Base-by-base conservation (phyloP, 306 rosid genomes). In the Senna tora region DNA sequence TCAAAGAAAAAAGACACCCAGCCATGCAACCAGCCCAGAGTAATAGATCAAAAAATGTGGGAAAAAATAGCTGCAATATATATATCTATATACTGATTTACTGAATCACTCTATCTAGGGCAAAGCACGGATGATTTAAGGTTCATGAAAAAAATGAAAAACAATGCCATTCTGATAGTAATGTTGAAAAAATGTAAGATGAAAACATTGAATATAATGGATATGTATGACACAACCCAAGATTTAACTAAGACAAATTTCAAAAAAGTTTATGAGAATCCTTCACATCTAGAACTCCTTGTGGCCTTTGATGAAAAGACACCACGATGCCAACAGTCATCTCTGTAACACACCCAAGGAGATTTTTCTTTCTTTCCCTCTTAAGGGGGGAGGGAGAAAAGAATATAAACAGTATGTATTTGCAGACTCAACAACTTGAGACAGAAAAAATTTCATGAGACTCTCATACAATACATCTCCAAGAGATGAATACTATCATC, bases 401-500 rank as follows among this genome's bases (percentile, higher is more conserved):
- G n/a, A n/a, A 52, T 2, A 1, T 19, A 41, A 53, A 65, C 15
- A 6, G 7, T 13, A 52, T 13, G 14, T 47, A 36, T 8, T 53
- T 52, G 63, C 30, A 14, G 1, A 50, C 11, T 51, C 30, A 25
- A 33, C 33, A 50, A 51, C 21, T 54, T 28, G 52, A 28, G 71
- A 53, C 64, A 25, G 33, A 43, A 42, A 14, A 28, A 52, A 16
- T 52, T 64, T 36, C 16, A 15, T 5, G 28, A 52, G 13, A 53
- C 13, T 49, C 51, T 47, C 21, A n/a, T n/a, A 25, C 12, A 42
- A 41, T 15, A 33, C 12, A 42, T 32, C 66, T 19, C 22, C 1
- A 4, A 15, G n/a, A 34, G 65, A 42, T 42, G 46, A 74, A 41
- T 55, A 65, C 19, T 39, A 41, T 41, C 66, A 41, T 28, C 38